These are phyloP conservation scores for Discostella pseudostelligera DNA, from an alignment of 108 stramenopile species.

Conservation along the genomic window DNA sequence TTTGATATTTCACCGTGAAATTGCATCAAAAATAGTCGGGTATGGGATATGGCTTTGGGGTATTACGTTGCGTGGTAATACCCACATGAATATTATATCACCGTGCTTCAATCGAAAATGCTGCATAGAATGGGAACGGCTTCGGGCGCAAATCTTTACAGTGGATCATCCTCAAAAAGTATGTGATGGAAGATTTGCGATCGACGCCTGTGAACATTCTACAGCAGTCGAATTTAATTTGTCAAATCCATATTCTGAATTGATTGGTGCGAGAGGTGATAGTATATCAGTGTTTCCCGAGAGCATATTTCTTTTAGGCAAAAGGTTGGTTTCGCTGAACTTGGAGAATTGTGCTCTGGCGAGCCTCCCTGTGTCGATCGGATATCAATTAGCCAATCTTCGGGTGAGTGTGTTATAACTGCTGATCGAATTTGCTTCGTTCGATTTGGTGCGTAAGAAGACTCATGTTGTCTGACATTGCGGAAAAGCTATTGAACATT, in stretches of 20 bases:
- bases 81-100: constrained; percentile 1
- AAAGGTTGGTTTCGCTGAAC: constrained; percentile 12
- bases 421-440: background rate
- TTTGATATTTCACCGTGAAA: constrained; percentile 11
- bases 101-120: background rate
- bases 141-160: constrained; percentile 8
- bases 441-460: background rate
- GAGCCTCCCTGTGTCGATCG: constrained; percentile 35
- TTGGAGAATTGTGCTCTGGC: constrained; percentile 19
- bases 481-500: constrained; percentile 26
- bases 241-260: constrained; percentile 7
- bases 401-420: constrained; percentile 26
- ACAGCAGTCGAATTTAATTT: constrained; percentile 5
- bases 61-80: constrained; percentile 22
- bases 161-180: background rate
- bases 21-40: constrained; percentile 14
- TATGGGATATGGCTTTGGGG: constrained; percentile 22
- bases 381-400: constrained; percentile 27
- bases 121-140: constrained; percentile 19
- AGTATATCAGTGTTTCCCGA: constrained; percentile 22
- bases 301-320: constrained; percentile 31
- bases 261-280: background rate
- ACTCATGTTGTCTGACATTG: background rate
- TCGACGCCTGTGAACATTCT: background rate
- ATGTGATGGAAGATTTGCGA: background rate